Conservation (phyloP, 495 filamentous ascomycete genomes). For the Penicillium antarcticum region DNA sequence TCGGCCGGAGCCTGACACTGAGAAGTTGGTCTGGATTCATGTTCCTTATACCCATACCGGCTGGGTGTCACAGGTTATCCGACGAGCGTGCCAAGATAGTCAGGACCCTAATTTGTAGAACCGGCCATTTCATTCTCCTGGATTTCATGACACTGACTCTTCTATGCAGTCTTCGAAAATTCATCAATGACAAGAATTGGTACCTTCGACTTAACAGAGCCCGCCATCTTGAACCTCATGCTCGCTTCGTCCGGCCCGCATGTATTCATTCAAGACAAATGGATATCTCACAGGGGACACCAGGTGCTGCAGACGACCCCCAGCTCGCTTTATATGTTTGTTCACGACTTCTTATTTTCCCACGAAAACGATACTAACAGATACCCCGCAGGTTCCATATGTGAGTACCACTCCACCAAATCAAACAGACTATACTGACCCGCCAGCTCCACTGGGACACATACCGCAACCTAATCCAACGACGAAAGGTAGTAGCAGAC, state of each 20-base stretch:
- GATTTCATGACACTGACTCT: not conserved
- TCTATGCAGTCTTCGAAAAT: conserved; percentile 45
- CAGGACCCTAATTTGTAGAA: conserved; percentile 28
- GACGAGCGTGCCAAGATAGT: conserved; percentile 19
- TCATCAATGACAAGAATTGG: conserved; percentile 46
- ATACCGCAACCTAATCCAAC: conserved; percentile 56
- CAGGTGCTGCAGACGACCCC: conserved; percentile 24
- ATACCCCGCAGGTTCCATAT: conserved; percentile 12
- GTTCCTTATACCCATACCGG: conserved; percentile 62
- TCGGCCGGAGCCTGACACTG: conserved; percentile 35
- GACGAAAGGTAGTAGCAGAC: conserved; percentile 55
- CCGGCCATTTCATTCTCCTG: not conserved
- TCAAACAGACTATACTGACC: not conserved
- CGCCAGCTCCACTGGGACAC: conserved; percentile 65
- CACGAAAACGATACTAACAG: not conserved
- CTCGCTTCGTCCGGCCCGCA: conserved; percentile 39
- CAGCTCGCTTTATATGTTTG: conserved; percentile 42
- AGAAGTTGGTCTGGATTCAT: conserved; percentile 64
- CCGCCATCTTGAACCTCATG: conserved; percentile 46
- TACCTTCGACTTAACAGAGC: conserved; percentile 41
- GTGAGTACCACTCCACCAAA: not conserved
- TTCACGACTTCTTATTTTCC: not conserved
- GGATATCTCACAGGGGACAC: conserved; percentile 26
- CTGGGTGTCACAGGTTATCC: conserved; percentile 52
- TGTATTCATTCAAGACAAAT: conserved; percentile 33